These are phyloP conservation scores for Vigna hirtella DNA, from an alignment of 306 rosid species.

Conservation along the genomic window DNA sequence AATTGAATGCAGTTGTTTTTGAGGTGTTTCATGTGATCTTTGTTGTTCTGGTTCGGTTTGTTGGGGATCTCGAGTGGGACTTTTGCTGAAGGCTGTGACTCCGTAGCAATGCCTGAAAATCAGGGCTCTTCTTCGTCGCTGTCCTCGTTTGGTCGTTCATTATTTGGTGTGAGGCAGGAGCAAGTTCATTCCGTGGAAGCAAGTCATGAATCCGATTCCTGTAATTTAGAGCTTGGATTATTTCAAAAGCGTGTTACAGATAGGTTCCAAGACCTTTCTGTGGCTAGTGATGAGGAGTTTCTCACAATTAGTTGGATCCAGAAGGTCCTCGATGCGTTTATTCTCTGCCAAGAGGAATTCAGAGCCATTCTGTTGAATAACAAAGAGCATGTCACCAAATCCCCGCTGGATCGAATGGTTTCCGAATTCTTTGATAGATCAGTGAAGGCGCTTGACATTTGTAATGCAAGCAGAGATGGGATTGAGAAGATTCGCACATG, in stretches of 20 bases:
- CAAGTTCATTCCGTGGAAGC: slow-evolving; percentile 68
- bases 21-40: slow-evolving; percentile 54
- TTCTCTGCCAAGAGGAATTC: slow-evolving; percentile 69
- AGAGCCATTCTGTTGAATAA: slow-evolving; percentile 62
- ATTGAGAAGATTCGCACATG: slow-evolving; percentile 67
- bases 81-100: slow-evolving; percentile 40
- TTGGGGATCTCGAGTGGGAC: slow-evolving; percentile 38
- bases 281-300: slow-evolving; percentile 64
- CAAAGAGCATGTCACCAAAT: slow-evolving; percentile 56
- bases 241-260: slow-evolving; percentile 68
- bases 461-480: slow-evolving; percentile 78
- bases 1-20: slow-evolving; percentile 47
- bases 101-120: slow-evolving; percentile 63
- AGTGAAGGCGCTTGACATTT: slow-evolving; percentile 84
- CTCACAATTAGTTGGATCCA: slow-evolving; percentile 72
- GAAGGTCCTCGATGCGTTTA: slow-evolving; percentile 64
- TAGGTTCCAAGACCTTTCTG: slow-evolving; percentile 60
- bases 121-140: slow-evolving; percentile 63
- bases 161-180: slow-evolving; percentile 72
- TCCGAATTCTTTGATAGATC: slow-evolving; percentile 74
- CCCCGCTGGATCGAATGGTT: slow-evolving; percentile 68
- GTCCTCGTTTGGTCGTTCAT: slow-evolving; percentile 65
- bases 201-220: slow-evolving; percentile 59
- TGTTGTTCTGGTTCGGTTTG: slow-evolving; percentile 27
- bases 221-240: slow-evolving; percentile 58